Evolutionary conservation across 768 basidiomycete species (phyloP), one percentile per base, ranked within the genome.

Genomic region (Tubosaeta brunneosetosa): DNA sequence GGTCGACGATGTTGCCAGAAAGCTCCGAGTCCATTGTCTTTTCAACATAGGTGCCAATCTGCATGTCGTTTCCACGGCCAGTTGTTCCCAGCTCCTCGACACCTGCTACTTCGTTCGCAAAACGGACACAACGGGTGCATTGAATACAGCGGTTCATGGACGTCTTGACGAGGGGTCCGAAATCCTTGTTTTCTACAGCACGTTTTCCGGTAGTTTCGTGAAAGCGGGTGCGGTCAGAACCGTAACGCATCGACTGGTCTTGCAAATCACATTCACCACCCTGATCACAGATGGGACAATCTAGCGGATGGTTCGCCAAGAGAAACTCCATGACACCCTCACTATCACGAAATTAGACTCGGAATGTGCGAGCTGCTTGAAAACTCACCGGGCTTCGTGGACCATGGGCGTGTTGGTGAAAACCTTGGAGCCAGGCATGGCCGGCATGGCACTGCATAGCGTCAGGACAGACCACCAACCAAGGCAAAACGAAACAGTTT

Each of bases 301-400:
- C 97, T 51, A 99, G 80, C 2, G 97, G 97, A 65, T 99, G 97
- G 72, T 99, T 98, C 53, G 95, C 84, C 55, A 98, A 84, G 36
- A 98, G 79, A 73, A 98, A 97, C 66, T 98, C 97, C 97, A 99
- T 98, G 54, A 98, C 95, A 47, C 97, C 97, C 71, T 97, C 94
- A 19, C 94, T 90, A 61, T 26, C 51, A 49, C 16, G 41, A 34
- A 14, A 44, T 65, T 13, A 65, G 56, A 43, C 55, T 17, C 27
- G 34, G 14, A 45, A 16, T 37, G 10, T 26, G 38, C 2, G 8
- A 13, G 17, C 16, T 41, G 65, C 43, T 50, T n/a, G 29, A 25
- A 29, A 17, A 59, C 60, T 49, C 63, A 89, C 88, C 86, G 81
- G 60, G 88, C 91, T 78, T 91, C 86, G 61, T 92, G 91, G 3